Evolutionary conservation across 2,329 filamentous ascomycete genomes (phyloP).

Genomic region (Plectosphaerella sp.): DNA sequence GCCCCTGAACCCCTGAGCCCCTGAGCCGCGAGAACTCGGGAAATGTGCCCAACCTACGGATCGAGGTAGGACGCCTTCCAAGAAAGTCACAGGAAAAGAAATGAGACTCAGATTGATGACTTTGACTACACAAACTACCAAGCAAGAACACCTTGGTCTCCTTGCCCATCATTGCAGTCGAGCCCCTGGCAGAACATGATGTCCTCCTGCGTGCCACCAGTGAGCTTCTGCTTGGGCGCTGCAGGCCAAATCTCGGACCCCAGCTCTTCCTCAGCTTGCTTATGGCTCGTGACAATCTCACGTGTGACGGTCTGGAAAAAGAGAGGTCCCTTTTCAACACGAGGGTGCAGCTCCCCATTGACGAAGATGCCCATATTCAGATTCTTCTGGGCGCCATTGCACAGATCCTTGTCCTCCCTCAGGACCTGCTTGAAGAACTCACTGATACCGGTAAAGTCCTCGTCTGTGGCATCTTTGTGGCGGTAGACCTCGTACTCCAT

Average conservation of each 20-base stretch:
- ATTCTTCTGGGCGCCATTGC: constrained; percentile 43
- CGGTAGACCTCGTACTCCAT: constrained; percentile 49
- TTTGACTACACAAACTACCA: constrained; percentile 6
- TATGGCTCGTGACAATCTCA: constrained; percentile 18
- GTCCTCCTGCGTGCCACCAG: constrained; percentile 14
- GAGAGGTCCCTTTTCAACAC: constrained; percentile 46
- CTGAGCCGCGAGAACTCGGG: too few relatives aligned
- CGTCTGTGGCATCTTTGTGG: constrained; percentile 39
- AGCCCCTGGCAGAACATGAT: constrained; percentile 17
- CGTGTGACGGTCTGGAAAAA: constrained; percentile 30
- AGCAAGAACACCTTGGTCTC: constrained; percentile 6
- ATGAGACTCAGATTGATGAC: too few relatives aligned
- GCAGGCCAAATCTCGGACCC: constrained; percentile 24
- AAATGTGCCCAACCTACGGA: too few relatives aligned
- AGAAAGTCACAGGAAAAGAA: too few relatives aligned
- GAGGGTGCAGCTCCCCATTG: constrained; percentile 46
- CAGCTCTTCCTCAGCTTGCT: constrained; percentile 15
- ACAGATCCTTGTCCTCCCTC: constrained; percentile 46
- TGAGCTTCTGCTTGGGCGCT: constrained; percentile 15
- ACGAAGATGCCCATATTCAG: constrained; percentile 44
- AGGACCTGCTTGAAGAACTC: constrained; percentile 47
- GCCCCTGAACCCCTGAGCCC: too few relatives aligned
- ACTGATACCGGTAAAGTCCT: constrained; percentile 39
- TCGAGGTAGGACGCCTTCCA: too few relatives aligned
- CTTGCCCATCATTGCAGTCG: constrained; percentile 7